Percentiles rank a stretch among this genome's conserved stretches.
phyloP scores from a whole-genome alignment of 805 yeast species.

The Ogataea naganishii region DNA sequence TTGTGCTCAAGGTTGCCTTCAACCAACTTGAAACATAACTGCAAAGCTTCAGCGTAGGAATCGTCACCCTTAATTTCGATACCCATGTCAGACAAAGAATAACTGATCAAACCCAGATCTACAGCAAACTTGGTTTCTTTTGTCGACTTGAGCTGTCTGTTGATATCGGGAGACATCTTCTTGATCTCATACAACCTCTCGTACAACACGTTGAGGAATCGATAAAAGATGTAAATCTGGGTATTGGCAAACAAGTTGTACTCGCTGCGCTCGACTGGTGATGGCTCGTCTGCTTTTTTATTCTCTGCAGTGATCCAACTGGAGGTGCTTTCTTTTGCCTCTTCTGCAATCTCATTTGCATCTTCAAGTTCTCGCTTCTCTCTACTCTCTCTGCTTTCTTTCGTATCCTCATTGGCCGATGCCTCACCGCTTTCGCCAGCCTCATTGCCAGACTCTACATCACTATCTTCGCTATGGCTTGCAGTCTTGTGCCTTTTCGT shows the following conservation, averaged over 20 bases:
- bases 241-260: conserved; percentile 85
- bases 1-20: conserved; percentile 90
- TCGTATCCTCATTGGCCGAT: too few species aligned
- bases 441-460: conserved; percentile 8
- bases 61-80: conserved; percentile 60
- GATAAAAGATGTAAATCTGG: conserved; percentile 80
- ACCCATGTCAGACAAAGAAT: conserved; percentile 75
- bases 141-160: conserved; percentile 60
- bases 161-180: conserved; percentile 55
- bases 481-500: conserved; percentile 20
- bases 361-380: conserved; percentile 14
- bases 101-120: conserved; percentile 74
- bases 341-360: conserved; percentile 16
- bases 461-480: conserved; percentile 3
- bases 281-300: conserved; percentile 9
- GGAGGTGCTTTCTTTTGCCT: conserved; percentile 23
- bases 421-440: conserved; percentile 15
- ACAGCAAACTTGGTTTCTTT: conserved; percentile 70
- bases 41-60: conserved; percentile 72
- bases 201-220: conserved; percentile 75
- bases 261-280: conserved; percentile 35
- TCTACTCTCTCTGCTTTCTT: too few species aligned
- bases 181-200: conserved; percentile 76
- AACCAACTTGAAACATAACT: conserved; percentile 64
- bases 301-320: conserved; percentile 25